Conservation (phyloP, 2,329 filamentous ascomycete species). For the Zarea fungicola region DNA sequence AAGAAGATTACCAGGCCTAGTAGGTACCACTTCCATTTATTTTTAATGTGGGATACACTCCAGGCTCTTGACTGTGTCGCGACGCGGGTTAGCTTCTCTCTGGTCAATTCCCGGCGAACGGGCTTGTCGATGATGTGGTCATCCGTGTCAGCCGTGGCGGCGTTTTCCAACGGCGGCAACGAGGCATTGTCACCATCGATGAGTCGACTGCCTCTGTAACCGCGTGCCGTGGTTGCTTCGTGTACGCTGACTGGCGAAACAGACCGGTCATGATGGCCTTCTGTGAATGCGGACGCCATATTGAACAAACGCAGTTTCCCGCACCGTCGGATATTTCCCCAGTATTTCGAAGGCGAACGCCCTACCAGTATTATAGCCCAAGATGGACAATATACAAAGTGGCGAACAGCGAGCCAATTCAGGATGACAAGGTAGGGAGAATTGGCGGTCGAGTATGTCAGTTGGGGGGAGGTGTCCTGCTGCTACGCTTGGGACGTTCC, state of each 20-base stretch:
- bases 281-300: slow-evolving; percentile 10
- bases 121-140: slow-evolving; percentile 11
- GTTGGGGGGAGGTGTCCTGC: no score
- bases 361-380: no score
- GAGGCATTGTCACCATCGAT: background rate
- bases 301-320: slow-evolving; percentile 4
- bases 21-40: slow-evolving; percentile 40
- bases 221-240: slow-evolving; percentile 3
- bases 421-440: no score
- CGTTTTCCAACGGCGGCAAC: slow-evolving; percentile 4
- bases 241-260: background rate
- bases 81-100: slow-evolving; percentile 4
- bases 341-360: no score
- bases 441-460: no score
- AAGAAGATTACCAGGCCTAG: slow-evolving; percentile 26
- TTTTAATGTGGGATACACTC: slow-evolving; percentile 33
- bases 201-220: background rate
- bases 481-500: no score
- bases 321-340: background rate
- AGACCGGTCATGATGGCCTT: slow-evolving; percentile 4
- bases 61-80: background rate
- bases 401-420: no score
- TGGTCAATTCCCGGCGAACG: slow-evolving; percentile 29
- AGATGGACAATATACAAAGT: no score
- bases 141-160: background rate